Percentiles rank a stretch among this genome's conserved stretches.
Evolutionary conservation across 768 basidiomycete species (phyloP).

Genomic region (Agaricus blazei): DNA sequence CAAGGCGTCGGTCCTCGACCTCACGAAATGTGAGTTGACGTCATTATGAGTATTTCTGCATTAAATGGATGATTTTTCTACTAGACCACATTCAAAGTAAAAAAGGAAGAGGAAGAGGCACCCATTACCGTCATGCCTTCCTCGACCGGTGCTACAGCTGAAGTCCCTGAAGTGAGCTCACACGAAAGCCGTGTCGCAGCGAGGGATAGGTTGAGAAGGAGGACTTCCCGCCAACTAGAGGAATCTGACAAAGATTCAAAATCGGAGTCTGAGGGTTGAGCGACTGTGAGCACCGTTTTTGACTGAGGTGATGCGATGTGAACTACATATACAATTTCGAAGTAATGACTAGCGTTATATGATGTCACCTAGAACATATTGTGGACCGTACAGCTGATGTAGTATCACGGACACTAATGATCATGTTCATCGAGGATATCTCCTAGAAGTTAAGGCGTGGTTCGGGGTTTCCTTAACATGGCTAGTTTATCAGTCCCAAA

Average conservation of each 20-base stretch:
- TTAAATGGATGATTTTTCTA: not conserved
- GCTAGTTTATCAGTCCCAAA: too few species aligned
- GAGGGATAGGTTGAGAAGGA: not conserved
- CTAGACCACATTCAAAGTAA: not conserved
- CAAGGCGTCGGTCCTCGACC: not conserved
- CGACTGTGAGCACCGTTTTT: not conserved
- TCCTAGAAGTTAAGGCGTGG: too few species aligned
- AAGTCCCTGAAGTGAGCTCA: not conserved
- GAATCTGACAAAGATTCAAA: not conserved
- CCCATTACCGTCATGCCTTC: not conserved
- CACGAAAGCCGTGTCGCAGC: not conserved
- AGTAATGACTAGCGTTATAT: too few species aligned
- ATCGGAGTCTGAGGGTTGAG: slow-evolving; percentile 1
- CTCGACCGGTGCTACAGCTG: not conserved
- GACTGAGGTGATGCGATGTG: too few species aligned
- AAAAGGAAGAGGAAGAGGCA: not conserved
- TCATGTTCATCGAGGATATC: too few species aligned
- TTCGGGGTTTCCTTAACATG: too few species aligned
- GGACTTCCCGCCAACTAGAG: slow-evolving; percentile 1
- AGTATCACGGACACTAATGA: too few species aligned
- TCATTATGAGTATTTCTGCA: not conserved
- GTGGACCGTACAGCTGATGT: too few species aligned
- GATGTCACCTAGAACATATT: too few species aligned
- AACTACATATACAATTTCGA: too few species aligned
- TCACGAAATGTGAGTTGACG: slow-evolving; percentile 4